Evolutionary conservation across 2,329 filamentous ascomycete species (phyloP), one percentile per base, ranked within the genome.

Genomic region (Fusarium subtropicale): DNA sequence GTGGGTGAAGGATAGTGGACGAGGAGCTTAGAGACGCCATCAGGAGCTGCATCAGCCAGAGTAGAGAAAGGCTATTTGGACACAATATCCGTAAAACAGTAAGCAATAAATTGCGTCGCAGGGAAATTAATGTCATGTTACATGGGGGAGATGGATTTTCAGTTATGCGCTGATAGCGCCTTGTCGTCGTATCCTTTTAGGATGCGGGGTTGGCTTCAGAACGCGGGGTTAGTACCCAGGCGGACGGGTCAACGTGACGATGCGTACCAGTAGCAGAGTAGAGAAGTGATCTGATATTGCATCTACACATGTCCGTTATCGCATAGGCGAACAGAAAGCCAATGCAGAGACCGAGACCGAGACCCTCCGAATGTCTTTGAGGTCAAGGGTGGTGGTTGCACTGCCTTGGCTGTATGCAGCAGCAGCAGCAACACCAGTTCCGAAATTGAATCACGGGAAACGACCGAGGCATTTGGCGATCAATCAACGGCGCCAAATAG

Each of bases 91-190:
- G 53, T 41, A 41, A 41, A 41, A 59, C 20, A 38, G 54, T 62
- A 60, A 55, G 48, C 57, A 61, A 15, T 9, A 18, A 16, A 4
- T 8, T 6, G 13, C 11, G 38, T 34, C 22, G 22, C 22, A 55
- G n/a, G 56, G 42, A 39, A 63, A 34, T 60, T 56, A 52, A 56
- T 22, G n/a, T 4, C 15, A 39, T 39, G n/a, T 22, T 39, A 44
- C 42, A 52, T 24, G 51, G 45, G 64, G 51, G 42, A 60, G 68
- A 71, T 39, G 36, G 12, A 39, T 75, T 64, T 66, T 54, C 47
- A 62, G 63, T 64, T 74, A 75, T 70, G 73, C 73, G 73, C 73
- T 75, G 73, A 75, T 75, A 64, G 73, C 73, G 73, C 73, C 42
- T 72, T 41, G 60, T 63, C 41, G 59, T 52, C 44, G 59, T 52